Percentiles rank a stretch among this genome's conserved stretches.
These are phyloP conservation scores for Luzula sylvatica DNA, from an alignment of 176 grass and related monocot genomes.

Conservation along the genomic window DNA sequence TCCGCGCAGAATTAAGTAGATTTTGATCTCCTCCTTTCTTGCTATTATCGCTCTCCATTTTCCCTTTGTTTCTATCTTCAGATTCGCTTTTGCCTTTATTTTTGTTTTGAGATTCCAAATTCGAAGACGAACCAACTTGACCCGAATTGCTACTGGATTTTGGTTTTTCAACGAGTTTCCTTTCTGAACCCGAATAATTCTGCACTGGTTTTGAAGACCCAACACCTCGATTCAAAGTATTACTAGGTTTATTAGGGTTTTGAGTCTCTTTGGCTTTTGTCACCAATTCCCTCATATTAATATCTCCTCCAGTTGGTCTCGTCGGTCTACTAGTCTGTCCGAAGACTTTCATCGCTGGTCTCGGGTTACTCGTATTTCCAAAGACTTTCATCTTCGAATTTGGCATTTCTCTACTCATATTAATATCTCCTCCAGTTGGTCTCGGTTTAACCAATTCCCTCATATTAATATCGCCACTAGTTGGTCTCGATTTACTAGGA, in stretches of 20 bases:
- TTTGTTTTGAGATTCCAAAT: slow-evolving; percentile 26
- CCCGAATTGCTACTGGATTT: slow-evolving; percentile 25
- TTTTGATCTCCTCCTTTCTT: slow-evolving; percentile 37
- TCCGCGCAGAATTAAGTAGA: slow-evolving; percentile 48
- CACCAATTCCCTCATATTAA: slow-evolving; percentile 25
- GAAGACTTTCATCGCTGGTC: too few relatives aligned
- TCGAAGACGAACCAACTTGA: slow-evolving; percentile 23
- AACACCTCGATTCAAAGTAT: too few relatives aligned
- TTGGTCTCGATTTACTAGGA: slow-evolving; percentile 4
- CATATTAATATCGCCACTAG: slow-evolving; percentile 20
- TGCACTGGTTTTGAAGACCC: too few relatives aligned
- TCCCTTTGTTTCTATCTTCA: neutral
- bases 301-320: slow-evolving; percentile 19
- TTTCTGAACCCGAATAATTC: too few relatives aligned
- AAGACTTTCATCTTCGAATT: too few relatives aligned
- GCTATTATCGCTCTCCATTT: neutral
- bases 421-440: slow-evolving; percentile 20
- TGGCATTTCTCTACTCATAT: slow-evolving; percentile 19
- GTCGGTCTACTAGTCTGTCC: too few relatives aligned
- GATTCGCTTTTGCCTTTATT: neutral
- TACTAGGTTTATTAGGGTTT: too few relatives aligned
- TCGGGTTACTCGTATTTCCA: too few relatives aligned
- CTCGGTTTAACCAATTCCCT: slow-evolving; percentile 25
- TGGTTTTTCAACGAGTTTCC: slow-evolving; percentile 34
- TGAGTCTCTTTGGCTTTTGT: slow-evolving; percentile 23